These are phyloP conservation scores for Eucalyptus curtisii DNA, from an alignment of 345 rosid genomes.

Conservation along the genomic window DNA sequence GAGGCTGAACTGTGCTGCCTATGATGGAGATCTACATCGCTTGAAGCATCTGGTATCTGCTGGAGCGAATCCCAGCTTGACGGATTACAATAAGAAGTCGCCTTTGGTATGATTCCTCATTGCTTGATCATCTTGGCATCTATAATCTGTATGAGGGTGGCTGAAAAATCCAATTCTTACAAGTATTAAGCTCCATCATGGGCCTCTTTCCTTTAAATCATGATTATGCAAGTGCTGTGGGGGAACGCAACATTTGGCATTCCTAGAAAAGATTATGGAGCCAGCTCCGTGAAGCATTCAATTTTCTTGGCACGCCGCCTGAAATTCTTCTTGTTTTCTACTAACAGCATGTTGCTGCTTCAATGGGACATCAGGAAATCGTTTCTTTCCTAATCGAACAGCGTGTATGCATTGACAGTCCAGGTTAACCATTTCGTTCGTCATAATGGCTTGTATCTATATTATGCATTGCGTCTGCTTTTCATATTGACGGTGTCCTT, in stretches of 20 bases:
- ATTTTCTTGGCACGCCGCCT: background rate
- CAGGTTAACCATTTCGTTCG: constrained; percentile 11
- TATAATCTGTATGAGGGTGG: background rate
- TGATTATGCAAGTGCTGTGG: background rate
- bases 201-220: background rate
- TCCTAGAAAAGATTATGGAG: background rate
- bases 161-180: background rate
- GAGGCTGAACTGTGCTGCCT: constrained; percentile 54
- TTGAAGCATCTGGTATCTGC: constrained; percentile 48
- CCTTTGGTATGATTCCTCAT: constrained; percentile 46
- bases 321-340: background rate
- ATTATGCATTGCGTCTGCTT: background rate
- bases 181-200: background rate
- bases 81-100: constrained; percentile 76
- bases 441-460: background rate
- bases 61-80: constrained; percentile 56
- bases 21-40: constrained; percentile 56
- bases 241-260: background rate
- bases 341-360: constrained; percentile 67
- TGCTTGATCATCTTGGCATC: background rate
- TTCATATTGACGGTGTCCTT: background rate
- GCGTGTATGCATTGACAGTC: constrained; percentile 31
- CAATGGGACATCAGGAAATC: constrained; percentile 61
- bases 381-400: constrained; percentile 49
- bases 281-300: background rate